A percentile compares a stretch with the other conserved stretches of the same genome.
Conservation (phyloP, 2,329 filamentous ascomycete species). For the Monosporascus sp. region DNA sequence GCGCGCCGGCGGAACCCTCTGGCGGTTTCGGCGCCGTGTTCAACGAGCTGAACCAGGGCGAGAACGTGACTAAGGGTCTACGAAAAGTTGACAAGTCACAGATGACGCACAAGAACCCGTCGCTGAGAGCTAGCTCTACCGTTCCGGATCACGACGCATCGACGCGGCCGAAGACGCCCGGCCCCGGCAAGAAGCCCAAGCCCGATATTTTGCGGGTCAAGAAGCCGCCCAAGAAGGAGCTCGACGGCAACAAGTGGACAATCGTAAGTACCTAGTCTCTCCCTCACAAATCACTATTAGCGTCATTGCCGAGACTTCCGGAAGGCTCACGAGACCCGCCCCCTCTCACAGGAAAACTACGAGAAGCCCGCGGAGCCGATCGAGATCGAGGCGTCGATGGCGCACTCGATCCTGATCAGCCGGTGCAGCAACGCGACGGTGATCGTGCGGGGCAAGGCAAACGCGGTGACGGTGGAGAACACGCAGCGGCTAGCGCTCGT, state of each 20-base stretch:
- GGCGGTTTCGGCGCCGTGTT: constrained; percentile 83
- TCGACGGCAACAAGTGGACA: constrained; percentile 90
- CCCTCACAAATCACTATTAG: not conserved
- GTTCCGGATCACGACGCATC: constrained; percentile 57
- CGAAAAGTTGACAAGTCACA: constrained; percentile 91
- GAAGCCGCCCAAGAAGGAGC: constrained; percentile 72
- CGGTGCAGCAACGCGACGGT: constrained; percentile 88
- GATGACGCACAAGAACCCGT: constrained; percentile 98
- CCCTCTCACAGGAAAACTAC: constrained; percentile 68
- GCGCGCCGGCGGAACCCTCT: constrained; percentile 37
- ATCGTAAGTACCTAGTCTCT: constrained; percentile 49
- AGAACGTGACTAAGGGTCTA: constrained; percentile 79
- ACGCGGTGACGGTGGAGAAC: constrained; percentile 95
- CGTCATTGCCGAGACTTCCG: not conserved
- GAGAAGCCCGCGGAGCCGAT: constrained; percentile 70
- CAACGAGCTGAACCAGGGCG: constrained; percentile 82
- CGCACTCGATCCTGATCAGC: constrained; percentile 87
- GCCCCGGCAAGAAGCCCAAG: constrained; percentile 82
- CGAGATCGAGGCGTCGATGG: constrained; percentile 74
- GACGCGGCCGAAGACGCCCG: constrained; percentile 72
- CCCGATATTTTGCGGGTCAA: constrained; percentile 79
- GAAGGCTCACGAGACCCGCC: constrained; percentile 7
- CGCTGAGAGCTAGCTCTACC: constrained; percentile 66
- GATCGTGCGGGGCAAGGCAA: constrained; percentile 87
- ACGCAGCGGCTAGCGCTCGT: constrained; percentile 77